Evolutionary conservation across 2,329 filamentous ascomycete species (phyloP), one percentile per base, ranked within the genome.

Genomic region (Cryphonectria radicalis): DNA sequence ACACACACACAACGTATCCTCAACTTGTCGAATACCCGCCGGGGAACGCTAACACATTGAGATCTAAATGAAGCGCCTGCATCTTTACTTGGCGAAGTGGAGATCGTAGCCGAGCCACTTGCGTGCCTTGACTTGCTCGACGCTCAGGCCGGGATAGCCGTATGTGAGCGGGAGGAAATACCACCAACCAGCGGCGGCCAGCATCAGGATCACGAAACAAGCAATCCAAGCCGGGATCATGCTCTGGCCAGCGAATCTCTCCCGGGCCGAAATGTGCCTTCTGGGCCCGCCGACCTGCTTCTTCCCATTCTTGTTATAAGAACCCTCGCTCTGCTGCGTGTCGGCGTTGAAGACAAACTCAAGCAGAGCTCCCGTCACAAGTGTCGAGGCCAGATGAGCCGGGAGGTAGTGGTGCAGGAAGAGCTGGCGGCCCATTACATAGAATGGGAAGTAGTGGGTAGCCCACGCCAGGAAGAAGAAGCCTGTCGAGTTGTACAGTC

Each of bases 381-480:
- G 88, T 40, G 90, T 90, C 8, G 94, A 97, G 0, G 96, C 95
- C 14, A 99, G 87, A 79, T 99, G 96, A 0, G 96, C 94, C 0
- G 96, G 96, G 4, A 99, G 89, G 80, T 99, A 99, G 83, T 99
- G 96, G 82, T 99, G 96, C 76, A 99, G 83, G 90, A 99, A 99
- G 75, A 98, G 91, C 81, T 99, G 95, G 77, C 95, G 94, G 70
- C 95, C 95, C 95, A 99, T 99, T 74, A 98, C 90, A 84, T 91
- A 99, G 86, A 99, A 99, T 67, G 95, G 95, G 81, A 97, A 90
- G 85, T 98, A 99, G 81, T 99, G 96, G 2, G 94, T 95, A 19
- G 93, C 94, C 96, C 96, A 99, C 70, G 94, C 94, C 70, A 99
- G 89, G 90, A 98, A 98, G 86, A 99, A 97, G 89, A 99, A 99